Conservation (phyloP, 2,329 filamentous ascomycete species). For the Fusarium keratoplasticum region DNA sequence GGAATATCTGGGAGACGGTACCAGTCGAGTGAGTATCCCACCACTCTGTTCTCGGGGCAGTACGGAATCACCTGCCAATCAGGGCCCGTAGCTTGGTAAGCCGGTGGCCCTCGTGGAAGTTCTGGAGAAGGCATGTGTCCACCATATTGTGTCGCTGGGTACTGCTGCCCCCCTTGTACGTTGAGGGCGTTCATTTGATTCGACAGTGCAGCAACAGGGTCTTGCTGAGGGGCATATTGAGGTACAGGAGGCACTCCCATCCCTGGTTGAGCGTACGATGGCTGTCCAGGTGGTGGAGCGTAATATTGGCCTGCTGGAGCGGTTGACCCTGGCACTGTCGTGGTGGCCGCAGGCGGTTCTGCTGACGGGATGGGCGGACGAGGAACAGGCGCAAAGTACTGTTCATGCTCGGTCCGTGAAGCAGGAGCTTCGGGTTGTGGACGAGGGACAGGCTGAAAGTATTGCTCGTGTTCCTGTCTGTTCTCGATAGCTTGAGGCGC, state of each 20-base stretch:
- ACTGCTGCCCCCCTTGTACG: not conserved
- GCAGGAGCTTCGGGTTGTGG: not conserved
- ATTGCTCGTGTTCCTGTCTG: not conserved
- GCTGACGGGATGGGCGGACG: not conserved
- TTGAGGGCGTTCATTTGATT: conserved; percentile 34
- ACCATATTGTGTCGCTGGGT: not conserved
- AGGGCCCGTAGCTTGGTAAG: conserved; percentile 36
- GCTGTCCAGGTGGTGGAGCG: not conserved
- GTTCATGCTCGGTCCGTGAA: not conserved
- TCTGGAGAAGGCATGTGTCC: not conserved
- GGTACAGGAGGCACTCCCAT: not conserved
- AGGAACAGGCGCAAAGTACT: not conserved
- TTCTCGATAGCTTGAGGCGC: not conserved
- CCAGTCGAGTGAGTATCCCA: conserved; percentile 49
- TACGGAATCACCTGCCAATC: conserved; percentile 39
- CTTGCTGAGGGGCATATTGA: not conserved
- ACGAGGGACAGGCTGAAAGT: not conserved
- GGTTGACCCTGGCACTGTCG: not conserved
- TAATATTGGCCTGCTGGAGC: not conserved
- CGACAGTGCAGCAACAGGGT: conserved; percentile 19
- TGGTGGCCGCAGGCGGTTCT: not conserved
- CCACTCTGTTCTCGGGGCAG: conserved; percentile 44
- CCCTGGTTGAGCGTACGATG: not conserved
- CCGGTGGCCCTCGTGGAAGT: conserved; percentile 13
- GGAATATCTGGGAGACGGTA: conserved; percentile 44